Base-by-base conservation (phyloP, 371 early-diverging fungal species). In the Syncephalis plumigaleata region DNA sequence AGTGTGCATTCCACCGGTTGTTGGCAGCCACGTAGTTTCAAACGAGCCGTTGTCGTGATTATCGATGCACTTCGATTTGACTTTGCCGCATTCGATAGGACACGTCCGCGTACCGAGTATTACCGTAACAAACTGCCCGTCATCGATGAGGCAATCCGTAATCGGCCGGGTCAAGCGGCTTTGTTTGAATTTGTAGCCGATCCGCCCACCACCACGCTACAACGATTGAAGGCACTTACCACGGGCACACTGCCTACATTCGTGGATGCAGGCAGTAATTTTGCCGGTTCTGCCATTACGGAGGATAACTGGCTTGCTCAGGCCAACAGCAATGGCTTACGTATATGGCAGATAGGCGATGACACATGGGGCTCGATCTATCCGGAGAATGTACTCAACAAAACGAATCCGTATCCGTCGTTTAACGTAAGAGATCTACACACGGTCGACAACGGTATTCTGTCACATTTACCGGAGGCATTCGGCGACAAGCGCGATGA, bases 131-230 rank as follows among this genome's bases (percentile, higher is more conserved):
- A 79, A 40, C 59, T 93, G 11, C 84, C 91, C 0, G 52, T 79
- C 2, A 52, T 91, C 17, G 66, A 76, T 21, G 50, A 65, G 7
- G 54, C 81, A 2, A 55, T 71, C 9, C 36, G 50, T 7, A 47
- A 54, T 1, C 64, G 72, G 13, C 87, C 90, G 0, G 61, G 63
- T 4, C 66, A 84, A 42, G 60, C 82, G 0, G 64, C 82, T 16
- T 64, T 89, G n/a, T 86, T 75, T 51, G 79, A 85, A 38, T 87
- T 79, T 47, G 68, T 77, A 1, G 91, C 92, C 0, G 97, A 97
- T 60, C 89, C 98, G n/a, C 94, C 98, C 1, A 97, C 95, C 0
- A 93, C 98, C 0, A 95, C 95, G 0, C 68, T 89, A 61, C 95
- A 97, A 63, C 77, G 98, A 2, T 67, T 97, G 50, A 92, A 91